Base-by-base conservation (phyloP, 164 flowering plant species). In the Chimonanthus salicifolius region DNA sequence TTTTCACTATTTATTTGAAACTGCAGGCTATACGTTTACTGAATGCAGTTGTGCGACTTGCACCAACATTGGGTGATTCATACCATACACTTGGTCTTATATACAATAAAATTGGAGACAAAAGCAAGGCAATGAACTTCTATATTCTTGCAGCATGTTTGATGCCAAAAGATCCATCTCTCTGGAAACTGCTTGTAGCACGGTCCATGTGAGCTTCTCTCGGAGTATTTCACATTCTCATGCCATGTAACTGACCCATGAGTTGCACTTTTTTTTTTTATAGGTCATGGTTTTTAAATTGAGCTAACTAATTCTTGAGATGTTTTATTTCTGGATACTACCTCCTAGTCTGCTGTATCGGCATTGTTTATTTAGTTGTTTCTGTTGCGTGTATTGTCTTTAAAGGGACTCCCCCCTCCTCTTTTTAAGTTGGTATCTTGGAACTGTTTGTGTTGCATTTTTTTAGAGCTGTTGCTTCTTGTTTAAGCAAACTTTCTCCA, bases 81-180 rank as follows among this genome's bases (percentile, higher is more conserved):
- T 92, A 82, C 73, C 85, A 86, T 71, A 89, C 82, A 43, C 89
- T 90, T 78, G 97, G 96, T 64, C 88, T 85, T 73, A 83, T 88
- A 3, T 81, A 90, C 74, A 78, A 74, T 49, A 84, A 79, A 67
- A 80, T 78, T 72, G 88, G 88, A 20, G 85, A 90, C 71, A 77
- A 82, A 20, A 86, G 77, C 68, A 87, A 70, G 68, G 87, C 92
- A 16, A 69, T 86, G 70, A 82, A 78, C 62, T 87, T 82, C 66
- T 91, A 88, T 83, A 84, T 86, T 87, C 68, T 92, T 66, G 92
- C 94, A 64, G 94, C 94, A 69, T 79, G 75, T 81, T 77, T 89
- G 66, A 76, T 77, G 3, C 92, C 90, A 51, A 91, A 85, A 79
- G 90, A 92, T 76, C 78, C 88, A 71, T 78, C 88, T 70, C 80